Base-by-base conservation (phyloP, 352 stramenopile genomes). In the Pythium periplocum region DNA sequence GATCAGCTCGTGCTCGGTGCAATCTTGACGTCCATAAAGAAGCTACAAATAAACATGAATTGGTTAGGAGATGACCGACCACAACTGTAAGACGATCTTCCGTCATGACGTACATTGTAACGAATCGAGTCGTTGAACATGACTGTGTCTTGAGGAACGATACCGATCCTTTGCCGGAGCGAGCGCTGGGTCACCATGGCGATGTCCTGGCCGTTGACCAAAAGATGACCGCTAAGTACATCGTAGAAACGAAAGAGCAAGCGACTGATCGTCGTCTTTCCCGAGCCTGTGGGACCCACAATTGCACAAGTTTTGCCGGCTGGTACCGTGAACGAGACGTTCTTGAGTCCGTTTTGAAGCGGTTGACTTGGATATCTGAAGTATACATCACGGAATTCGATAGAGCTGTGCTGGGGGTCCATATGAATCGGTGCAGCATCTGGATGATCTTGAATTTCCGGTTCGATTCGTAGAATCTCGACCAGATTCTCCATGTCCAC, bases 51-150 rank as follows among this genome's bases (percentile, higher is more conserved):
- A 26, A 26, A 26, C 17, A 26, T 26, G 17, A 26, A 26, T 26
- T 26, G 17, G 17, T 26, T 26, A 26, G 17, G 17, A 26, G 17
- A 26, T 26, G 17, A 26, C 17, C 17, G 17, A 26, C 17, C 17
- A 26, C 17, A 26, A 26, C 17, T 26, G 17, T 26, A 26, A 26
- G 17, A 26, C 0, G 17, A 26, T 26, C 17, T 26, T 26, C 17
- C 17, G 17, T 26, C 17, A 26, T 26, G 17, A 78, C 69, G 73
- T 87, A 99, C 84, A 57, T 99, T 99, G 68, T 97, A 92, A 6
- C 78, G 75, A 47, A 99, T 90, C 6, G 91, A 96, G 69, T 98
- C 96, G 65, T 98, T 98, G 76, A 99, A 99, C 71, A 99, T 90
- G 60, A 90, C 83, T 4, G 92, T 95, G 62, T 98, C 91, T 45